A percentile compares a stretch with the other conserved stretches of the same genome.
Conservation (phyloP, 2,329 filamentous ascomycete genomes). For the Sclerotinia spermophila region DNA sequence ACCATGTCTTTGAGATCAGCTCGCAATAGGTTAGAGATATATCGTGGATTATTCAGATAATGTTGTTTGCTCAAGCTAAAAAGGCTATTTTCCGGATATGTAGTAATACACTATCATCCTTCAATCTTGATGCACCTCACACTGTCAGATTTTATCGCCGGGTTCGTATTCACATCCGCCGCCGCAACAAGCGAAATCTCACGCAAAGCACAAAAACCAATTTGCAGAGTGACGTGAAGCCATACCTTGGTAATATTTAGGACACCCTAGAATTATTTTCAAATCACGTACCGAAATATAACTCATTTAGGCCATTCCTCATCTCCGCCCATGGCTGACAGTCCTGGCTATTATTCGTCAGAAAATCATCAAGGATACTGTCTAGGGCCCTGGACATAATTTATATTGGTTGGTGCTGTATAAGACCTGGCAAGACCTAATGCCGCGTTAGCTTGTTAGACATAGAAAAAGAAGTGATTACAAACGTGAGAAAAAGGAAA, state of each 20-base stretch:
- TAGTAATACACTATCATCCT: constrained; percentile 16
- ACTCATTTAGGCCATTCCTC: neutral
- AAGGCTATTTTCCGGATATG: constrained; percentile 12
- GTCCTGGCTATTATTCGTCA: neutral
- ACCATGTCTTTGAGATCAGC: neutral
- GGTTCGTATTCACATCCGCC: constrained; percentile 19
- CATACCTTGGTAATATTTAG: neutral
- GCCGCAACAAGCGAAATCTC: constrained; percentile 17
- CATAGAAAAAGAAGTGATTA: neutral
- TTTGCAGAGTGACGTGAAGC: neutral
- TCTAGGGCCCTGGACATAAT: neutral
- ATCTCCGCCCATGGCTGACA: constrained; percentile 10
- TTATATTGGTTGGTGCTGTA: constrained; percentile 25
- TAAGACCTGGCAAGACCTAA: constrained; percentile 28
- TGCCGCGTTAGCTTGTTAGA: constrained; percentile 18
- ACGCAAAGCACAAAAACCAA: neutral
- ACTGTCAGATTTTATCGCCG: constrained; percentile 11
- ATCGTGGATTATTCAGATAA: constrained; percentile 12
- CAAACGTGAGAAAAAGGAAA: constrained; percentile 22
- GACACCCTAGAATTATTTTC: constrained; percentile 1
- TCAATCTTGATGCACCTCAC: constrained; percentile 9
- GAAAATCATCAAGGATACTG: constrained; percentile 14
- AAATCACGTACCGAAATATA: neutral
- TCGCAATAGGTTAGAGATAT: neutral
- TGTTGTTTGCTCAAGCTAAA: neutral